A percentile compares a stretch with the other conserved stretches of the same genome.
Evolutionary conservation across 2,329 filamentous ascomycete species (phyloP).

Genomic region (Beauveria varroae): DNA sequence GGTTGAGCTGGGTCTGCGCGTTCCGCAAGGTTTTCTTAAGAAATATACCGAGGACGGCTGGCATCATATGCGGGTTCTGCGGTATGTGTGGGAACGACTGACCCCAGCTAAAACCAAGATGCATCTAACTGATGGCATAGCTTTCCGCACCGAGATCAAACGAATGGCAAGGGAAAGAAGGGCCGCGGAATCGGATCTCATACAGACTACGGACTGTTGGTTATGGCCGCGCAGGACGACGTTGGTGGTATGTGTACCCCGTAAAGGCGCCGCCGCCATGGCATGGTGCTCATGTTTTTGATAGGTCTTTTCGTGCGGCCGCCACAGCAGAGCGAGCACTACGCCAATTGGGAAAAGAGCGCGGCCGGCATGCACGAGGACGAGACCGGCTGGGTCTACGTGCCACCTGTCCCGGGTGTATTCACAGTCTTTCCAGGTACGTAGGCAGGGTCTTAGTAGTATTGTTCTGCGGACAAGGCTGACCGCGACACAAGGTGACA

Average conservation of each 20-base stretch:
- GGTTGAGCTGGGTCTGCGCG: slow-evolving; percentile 36
- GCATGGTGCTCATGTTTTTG: not conserved
- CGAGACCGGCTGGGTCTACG: slow-evolving; percentile 38
- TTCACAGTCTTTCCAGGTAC: slow-evolving; percentile 43
- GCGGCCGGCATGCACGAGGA: slow-evolving; percentile 37
- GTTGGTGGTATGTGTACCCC: slow-evolving; percentile 32
- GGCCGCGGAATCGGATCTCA: slow-evolving; percentile 45
- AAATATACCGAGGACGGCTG: slow-evolving; percentile 39
- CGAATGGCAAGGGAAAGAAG: slow-evolving; percentile 41
- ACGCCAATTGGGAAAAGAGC: slow-evolving; percentile 38
- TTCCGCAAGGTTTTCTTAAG: slow-evolving; percentile 32
- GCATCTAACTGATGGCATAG: slow-evolving; percentile 14
- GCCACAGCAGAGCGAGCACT: slow-evolving; percentile 30
- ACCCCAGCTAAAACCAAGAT: not conserved
- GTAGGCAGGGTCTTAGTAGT: not conserved
- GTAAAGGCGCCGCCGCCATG: not conserved
- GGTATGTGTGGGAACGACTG: slow-evolving; percentile 21
- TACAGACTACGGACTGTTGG: slow-evolving; percentile 44
- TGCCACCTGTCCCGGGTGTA: slow-evolving; percentile 35
- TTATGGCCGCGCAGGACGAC: slow-evolving; percentile 42
- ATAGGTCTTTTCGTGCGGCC: slow-evolving; percentile 38
- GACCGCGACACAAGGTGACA: slow-evolving; percentile 31
- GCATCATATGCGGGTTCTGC: slow-evolving; percentile 42
- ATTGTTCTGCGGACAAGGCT: not conserved
- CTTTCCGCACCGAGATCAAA: slow-evolving; percentile 25